A percentile compares a stretch with the other conserved stretches of the same genome.
Evolutionary conservation across 2,329 filamentous ascomycete genomes (phyloP).

Genomic region (Fusarium transvaalense): DNA sequence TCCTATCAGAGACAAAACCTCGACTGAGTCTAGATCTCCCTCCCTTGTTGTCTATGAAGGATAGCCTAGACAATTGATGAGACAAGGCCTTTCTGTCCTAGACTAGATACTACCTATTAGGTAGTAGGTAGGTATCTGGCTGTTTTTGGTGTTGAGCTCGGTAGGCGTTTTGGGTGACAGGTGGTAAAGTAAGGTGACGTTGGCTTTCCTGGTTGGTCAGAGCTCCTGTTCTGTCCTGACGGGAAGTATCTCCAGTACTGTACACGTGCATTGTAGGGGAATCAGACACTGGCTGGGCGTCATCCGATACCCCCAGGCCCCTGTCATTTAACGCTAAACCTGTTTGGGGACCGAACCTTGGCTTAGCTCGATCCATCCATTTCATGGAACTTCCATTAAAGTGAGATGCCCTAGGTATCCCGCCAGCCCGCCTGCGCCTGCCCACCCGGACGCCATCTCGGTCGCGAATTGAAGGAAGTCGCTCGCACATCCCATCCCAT

Average conservation of each 20-base stretch:
- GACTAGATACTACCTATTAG: too few species aligned
- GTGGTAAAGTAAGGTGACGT: constrained; percentile 22
- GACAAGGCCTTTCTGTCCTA: constrained; percentile 9
- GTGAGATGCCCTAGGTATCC: neutral
- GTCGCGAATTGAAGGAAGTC: constrained; percentile 45
- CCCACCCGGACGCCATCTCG: constrained; percentile 33
- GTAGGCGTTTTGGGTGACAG: constrained; percentile 27
- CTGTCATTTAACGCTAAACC: constrained; percentile 50
- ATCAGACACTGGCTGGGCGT: constrained; percentile 29
- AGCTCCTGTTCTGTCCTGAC: too few species aligned
- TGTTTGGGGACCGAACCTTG: constrained; percentile 55
- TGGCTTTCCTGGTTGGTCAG: constrained; percentile 29
- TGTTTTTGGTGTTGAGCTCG: constrained; percentile 27
- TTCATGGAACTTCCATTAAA: constrained; percentile 25
- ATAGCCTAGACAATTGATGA: neutral
- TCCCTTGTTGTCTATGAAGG: neutral
- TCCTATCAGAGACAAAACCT: constrained; percentile 13
- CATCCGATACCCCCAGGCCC: constrained; percentile 15
- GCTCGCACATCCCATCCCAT: constrained; percentile 29
- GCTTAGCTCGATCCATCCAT: constrained; percentile 19
- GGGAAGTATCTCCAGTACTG: constrained; percentile 12
- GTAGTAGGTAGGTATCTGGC: constrained; percentile 10
- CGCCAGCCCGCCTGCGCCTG: constrained; percentile 27
- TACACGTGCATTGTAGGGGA: constrained; percentile 40
- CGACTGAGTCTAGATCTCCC: constrained; percentile 11